Base-by-base conservation (phyloP, 2,329 filamentous ascomycete species). In the Whalleya microplaca region DNA sequence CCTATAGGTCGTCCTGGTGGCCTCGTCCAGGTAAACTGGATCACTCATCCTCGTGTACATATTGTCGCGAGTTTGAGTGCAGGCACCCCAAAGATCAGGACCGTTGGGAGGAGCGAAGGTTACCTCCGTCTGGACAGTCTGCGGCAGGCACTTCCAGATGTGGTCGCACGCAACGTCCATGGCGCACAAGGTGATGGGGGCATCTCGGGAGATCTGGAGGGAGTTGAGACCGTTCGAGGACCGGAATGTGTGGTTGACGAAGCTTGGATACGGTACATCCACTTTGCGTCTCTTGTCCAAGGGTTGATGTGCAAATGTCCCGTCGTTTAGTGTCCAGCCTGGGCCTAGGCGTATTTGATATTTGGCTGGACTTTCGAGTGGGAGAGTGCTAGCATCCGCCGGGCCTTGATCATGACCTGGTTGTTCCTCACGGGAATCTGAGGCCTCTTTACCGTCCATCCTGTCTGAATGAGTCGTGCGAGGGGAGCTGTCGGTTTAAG, bases 261-360 rank as follows among this genome's bases (percentile, higher is more conserved):
- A 62, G 14, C 7, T 53, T 8, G 67, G 64, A 40, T 48, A 51
- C 6, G 67, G 68, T 6, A 65, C 61, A 29, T 70, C 63, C 41
- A 40, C 58, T 53, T 62, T 67, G 19, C 50, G 56, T 23, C 63
- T 64, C 51, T 59, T 64, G 21, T 55, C 41, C 18, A 56, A 45
- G 18, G 65, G 64, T 18, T 66, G 41, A 8, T 60, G 61, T 0
- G 54, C 44, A 16, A 48, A 69, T 2, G 66, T 68, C 2, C 64
- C 62, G 48, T 70, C 67, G 45, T 47, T 56, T 12, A 69, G 12
- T 2, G 62, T 69, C 68, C 67, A 69, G 2, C 63, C 57, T 6
- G 61, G 45, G 8, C 48, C 49, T 56, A 69, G 61, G 21, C 64
- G 64, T 12, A 70, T n/a, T 6, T 29, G 12, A 40, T 63, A 69